phyloP scores from a whole-genome alignment of 495 filamentous ascomycete species.

The Sordaria brevicollis region DNA sequence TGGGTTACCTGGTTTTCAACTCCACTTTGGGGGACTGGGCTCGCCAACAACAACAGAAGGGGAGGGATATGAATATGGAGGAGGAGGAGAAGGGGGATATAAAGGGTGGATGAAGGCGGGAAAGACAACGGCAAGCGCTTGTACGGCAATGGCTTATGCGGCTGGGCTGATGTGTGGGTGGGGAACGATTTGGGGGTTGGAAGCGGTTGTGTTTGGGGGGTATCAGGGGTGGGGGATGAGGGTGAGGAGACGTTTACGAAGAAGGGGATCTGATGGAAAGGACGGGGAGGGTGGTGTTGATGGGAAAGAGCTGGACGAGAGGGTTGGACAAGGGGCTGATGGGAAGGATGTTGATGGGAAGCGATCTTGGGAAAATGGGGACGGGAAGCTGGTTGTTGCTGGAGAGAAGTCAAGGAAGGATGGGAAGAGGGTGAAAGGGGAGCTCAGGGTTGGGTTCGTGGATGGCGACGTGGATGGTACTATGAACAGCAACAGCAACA shows the following conservation, averaged over 20 bases:
- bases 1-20: not conserved
- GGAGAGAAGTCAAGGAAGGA: not conserved
- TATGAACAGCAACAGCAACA: not conserved
- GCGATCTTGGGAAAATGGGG: too few relatives aligned
- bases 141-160: conserved; percentile 55
- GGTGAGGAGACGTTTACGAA: conserved; percentile 25
- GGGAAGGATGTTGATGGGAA: too few relatives aligned
- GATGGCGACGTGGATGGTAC: not conserved
- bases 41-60: too few relatives aligned
- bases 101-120: not conserved
- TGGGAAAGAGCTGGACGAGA: too few relatives aligned
- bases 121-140: conserved; percentile 37
- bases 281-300: not conserved
- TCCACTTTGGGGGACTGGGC: not conserved
- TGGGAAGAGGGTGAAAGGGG: not conserved
- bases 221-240: conserved; percentile 57
- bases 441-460: not conserved
- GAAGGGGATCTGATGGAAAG: not conserved
- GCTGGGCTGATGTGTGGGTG: conserved; percentile 56
- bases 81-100: not conserved
- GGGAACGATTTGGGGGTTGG: conserved; percentile 53
- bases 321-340: too few relatives aligned
- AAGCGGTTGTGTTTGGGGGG: conserved; percentile 53
- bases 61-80: too few relatives aligned
- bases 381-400: too few relatives aligned